phyloP scores from a whole-genome alignment of 2,329 filamentous ascomycete genomes.

The Cladosporium sp. region DNA sequence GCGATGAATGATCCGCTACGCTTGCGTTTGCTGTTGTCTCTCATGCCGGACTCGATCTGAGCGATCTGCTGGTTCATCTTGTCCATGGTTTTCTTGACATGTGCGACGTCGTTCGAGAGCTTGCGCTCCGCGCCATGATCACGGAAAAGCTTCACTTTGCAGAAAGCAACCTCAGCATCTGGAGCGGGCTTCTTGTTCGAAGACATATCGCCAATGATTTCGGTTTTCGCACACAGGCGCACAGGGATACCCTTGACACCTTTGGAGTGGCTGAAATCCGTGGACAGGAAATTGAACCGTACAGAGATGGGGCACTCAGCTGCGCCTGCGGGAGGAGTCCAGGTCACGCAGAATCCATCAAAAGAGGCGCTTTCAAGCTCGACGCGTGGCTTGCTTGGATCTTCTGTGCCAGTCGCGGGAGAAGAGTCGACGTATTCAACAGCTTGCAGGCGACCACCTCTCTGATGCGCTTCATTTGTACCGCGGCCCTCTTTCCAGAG shows the following conservation, averaged over 20 bases:
- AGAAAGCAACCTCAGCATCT: constrained; percentile 75
- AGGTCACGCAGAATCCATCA: constrained; percentile 89
- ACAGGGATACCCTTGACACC: constrained; percentile 98
- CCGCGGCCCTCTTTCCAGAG: constrained; percentile 95
- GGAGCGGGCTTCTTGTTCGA: constrained; percentile 46
- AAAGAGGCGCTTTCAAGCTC: constrained; percentile 70
- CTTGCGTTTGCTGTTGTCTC: constrained; percentile 63
- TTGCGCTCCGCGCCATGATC: constrained; percentile 96
- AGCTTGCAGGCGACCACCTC: constrained; percentile 87
- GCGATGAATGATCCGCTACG: constrained; percentile 53
- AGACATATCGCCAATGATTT: constrained; percentile 55
- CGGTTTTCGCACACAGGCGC: constrained; percentile 87
- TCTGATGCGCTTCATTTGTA: constrained; percentile 91
- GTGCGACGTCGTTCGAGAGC: constrained; percentile 88
- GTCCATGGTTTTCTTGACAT: constrained; percentile 95
- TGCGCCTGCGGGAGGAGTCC: constrained; percentile 67
- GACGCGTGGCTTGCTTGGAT: constrained; percentile 48
- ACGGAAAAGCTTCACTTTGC: constrained; percentile 95
- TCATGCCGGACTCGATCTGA: constrained; percentile 66
- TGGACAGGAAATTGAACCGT: constrained; percentile 97
- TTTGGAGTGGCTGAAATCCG: constrained; percentile 98
- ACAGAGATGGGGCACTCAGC: constrained; percentile 86
- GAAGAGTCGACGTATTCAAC: constrained; percentile 84
- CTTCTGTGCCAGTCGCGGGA: constrained; percentile 56
- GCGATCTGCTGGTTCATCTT: constrained; percentile 93